Percentiles rank a stretch among this genome's conserved stretches.
phyloP scores from a whole-genome alignment of 345 rosid genomes.

The Cardiospermum halicacabum region DNA sequence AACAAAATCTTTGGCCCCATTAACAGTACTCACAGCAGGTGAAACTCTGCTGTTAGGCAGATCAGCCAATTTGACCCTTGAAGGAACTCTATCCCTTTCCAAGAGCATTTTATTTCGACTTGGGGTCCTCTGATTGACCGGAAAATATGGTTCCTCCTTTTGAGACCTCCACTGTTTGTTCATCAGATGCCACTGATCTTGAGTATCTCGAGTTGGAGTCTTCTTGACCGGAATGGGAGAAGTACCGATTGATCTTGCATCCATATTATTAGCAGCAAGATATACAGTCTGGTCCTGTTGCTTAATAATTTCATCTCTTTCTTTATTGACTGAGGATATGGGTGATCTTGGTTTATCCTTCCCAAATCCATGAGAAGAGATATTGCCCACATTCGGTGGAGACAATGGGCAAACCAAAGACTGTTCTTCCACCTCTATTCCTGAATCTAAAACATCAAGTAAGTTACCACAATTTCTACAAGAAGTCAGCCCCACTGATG shows the following conservation, averaged over 20 bases:
- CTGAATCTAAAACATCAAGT: conserved; percentile 39
- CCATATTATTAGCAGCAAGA: conserved; percentile 15
- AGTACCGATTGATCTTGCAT: conserved; percentile 3
- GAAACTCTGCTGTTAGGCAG: conserved; percentile 41
- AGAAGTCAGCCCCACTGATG: conserved; percentile 37
- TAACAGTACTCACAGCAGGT: conserved; percentile 30
- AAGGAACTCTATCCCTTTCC: conserved; percentile 32
- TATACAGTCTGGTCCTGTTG: conserved; percentile 28
- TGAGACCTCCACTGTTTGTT: conserved; percentile 31
- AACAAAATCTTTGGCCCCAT: conserved; percentile 52
- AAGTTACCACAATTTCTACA: conserved; percentile 67
- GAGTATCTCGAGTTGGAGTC: conserved; percentile 21
- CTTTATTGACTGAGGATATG: conserved; percentile 19
- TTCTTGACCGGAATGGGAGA: conserved; percentile 25
- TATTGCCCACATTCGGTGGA: conserved; percentile 14
- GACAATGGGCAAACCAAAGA: conserved; percentile 17
- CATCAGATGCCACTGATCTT: conserved; percentile 19
- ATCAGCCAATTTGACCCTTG: conserved; percentile 30
- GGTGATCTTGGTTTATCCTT: conserved; percentile 24
- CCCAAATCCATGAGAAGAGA: conserved; percentile 22
- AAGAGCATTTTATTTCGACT: conserved; percentile 25
- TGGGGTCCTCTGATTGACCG: conserved; percentile 26
- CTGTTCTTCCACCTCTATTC: conserved; percentile 25
- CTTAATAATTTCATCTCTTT: conserved; percentile 28
- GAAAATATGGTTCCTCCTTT: conserved; percentile 33